These are phyloP conservation scores for Westerdykella sp. DNA, from an alignment of 2,329 filamentous ascomycete species.

Conservation along the genomic window DNA sequence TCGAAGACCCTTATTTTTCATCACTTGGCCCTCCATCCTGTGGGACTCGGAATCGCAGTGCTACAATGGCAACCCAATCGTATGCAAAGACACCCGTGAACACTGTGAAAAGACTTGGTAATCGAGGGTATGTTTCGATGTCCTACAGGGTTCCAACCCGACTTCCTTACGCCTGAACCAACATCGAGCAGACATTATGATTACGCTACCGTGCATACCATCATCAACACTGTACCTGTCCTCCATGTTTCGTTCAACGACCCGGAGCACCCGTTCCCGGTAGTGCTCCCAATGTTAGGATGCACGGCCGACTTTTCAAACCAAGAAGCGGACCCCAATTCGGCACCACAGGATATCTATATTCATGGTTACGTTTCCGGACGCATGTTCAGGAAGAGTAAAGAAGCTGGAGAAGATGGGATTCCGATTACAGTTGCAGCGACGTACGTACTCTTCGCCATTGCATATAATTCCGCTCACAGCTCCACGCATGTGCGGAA, in stretches of 20 bases:
- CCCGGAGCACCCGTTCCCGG: conserved; percentile 50
- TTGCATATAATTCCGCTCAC: neutral
- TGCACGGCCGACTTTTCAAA: conserved; percentile 37
- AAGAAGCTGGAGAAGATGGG: conserved; percentile 23
- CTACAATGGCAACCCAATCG: conserved; percentile 10
- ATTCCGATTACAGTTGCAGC: conserved; percentile 26
- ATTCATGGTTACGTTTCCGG: conserved; percentile 37
- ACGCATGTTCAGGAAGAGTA: conserved; percentile 53
- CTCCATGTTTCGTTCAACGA: conserved; percentile 35
- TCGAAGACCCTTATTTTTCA: no score
- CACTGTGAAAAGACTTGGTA: conserved; percentile 23
- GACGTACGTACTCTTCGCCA: conserved; percentile 33
- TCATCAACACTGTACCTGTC: conserved; percentile 28
- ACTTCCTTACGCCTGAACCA: neutral
- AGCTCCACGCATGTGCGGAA: neutral
- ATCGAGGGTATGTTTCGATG: conserved; percentile 14
- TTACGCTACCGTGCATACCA: conserved; percentile 28
- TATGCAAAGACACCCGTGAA: conserved; percentile 25
- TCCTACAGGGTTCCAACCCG: conserved; percentile 2
- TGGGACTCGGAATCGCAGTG: no score
- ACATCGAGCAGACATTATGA: conserved; percentile 26
- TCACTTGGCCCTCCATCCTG: no score
- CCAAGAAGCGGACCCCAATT: conserved; percentile 55
- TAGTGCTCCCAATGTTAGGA: conserved; percentile 36
- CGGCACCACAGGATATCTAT: conserved; percentile 21